Evolutionary conservation across 75 land plant genomes (phyloP).

Genomic region (Gnetum montanum): DNA sequence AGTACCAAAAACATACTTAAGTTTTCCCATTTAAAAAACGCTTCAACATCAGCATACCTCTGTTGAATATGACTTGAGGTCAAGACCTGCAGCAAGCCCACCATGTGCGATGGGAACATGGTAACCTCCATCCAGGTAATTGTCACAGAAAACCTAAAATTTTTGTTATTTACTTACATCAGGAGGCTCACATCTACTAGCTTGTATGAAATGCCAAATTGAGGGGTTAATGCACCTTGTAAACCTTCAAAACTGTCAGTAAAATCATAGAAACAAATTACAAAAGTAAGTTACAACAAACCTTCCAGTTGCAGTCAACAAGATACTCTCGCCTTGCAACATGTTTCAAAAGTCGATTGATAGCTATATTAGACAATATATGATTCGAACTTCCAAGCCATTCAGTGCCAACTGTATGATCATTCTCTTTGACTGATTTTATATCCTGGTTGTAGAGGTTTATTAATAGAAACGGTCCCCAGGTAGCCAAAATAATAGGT

Average conservation of each 20-base stretch:
- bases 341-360: slow-evolving; percentile 46
- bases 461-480: slow-evolving; percentile 85
- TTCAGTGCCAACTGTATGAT: slow-evolving; percentile 24
- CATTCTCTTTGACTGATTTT: slow-evolving; percentile 9
- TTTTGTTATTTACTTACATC: no score
- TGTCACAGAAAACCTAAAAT: slow-evolving; percentile 85
- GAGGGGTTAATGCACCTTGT: no score
- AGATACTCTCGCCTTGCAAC: slow-evolving; percentile 65
- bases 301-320: slow-evolving; percentile 93
- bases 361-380: slow-evolving; percentile 24
- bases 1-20: no score
- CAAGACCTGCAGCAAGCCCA: slow-evolving; percentile 75
- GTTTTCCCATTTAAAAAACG: no score
- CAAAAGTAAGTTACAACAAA: no score
- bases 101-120: slow-evolving; percentile 94
- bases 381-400: slow-evolving; percentile 73
- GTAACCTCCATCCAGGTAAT: slow-evolving; percentile 95
- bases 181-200: no score
- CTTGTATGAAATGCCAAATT: no score
- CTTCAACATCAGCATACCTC: no score
- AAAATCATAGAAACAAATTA: no score
- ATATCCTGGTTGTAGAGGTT: slow-evolving; percentile 24
- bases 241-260: no score
- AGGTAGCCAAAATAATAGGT: slow-evolving; percentile 47
- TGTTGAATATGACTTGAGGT: slow-evolving; percentile 66